Conservation (phyloP, 164 flowering plant genomes). For the Macadamia tetraphylla region DNA sequence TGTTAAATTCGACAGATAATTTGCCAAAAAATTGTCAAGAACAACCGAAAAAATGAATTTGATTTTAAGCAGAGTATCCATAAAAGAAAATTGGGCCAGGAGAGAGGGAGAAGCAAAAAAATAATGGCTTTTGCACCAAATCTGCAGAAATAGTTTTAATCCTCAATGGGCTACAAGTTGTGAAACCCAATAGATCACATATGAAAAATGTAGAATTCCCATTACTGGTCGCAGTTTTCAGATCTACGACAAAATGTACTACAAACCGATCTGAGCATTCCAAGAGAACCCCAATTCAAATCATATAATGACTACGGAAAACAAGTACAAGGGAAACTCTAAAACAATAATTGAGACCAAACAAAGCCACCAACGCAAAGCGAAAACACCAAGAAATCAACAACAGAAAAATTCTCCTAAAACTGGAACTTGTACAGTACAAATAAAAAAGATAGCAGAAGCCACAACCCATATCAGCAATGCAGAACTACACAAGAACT, state of each 20-base stretch:
- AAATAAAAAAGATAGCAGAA: background rate
- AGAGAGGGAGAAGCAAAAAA: background rate
- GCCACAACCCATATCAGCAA: too few relatives aligned
- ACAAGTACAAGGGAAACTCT: background rate
- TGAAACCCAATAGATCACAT: background rate
- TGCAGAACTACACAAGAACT: too few relatives aligned
- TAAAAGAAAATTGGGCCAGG: background rate
- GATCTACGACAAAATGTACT: conserved; percentile 5
- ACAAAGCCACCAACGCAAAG: background rate
- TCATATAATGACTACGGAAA: background rate
- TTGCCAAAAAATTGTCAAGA: background rate
- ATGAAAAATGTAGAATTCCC: background rate
- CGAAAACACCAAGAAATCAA: background rate
- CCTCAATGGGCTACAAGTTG: background rate
- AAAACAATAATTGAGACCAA: background rate
- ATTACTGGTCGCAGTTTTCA: background rate
- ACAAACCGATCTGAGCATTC: conserved; percentile 1
- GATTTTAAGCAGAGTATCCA: background rate
- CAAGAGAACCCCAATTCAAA: background rate
- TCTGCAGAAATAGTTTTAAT: background rate
- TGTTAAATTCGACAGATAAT: too few relatives aligned
- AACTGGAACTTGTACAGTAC: background rate
- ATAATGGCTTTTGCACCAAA: background rate
- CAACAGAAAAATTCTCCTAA: background rate
- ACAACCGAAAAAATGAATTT: background rate